Evolutionary conservation across 139 green algal genomes (phyloP).

Genomic region (Closterium sp.): DNA sequence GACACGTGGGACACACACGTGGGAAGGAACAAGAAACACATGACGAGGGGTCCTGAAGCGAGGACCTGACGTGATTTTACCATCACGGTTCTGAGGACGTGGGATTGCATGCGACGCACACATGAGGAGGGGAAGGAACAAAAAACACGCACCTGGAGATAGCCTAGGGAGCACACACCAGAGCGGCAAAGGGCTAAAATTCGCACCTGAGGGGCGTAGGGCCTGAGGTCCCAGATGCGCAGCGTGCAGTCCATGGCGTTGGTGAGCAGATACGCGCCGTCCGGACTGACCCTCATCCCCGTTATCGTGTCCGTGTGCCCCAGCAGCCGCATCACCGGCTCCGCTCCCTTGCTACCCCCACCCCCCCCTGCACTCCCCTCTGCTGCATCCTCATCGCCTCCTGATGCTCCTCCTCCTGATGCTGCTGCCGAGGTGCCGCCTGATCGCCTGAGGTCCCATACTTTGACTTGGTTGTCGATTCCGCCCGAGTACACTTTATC

Average conservation of each 20-base stretch:
- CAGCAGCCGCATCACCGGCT: constrained; percentile 62
- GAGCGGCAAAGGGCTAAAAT: no score
- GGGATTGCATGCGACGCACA: not conserved
- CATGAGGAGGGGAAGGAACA: no score
- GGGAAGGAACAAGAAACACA: no score
- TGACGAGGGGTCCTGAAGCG: no score
- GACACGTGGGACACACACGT: no score
- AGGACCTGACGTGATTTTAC: no score
- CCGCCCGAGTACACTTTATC: constrained; percentile 87
- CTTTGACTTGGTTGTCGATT: constrained; percentile 83
- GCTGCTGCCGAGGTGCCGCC: not conserved
- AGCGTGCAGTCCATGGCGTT: constrained; percentile 98
- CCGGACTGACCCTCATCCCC: constrained; percentile 71
- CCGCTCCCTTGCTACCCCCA: constrained; percentile 30
- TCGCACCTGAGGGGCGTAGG: constrained; percentile 73
- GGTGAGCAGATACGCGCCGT: constrained; percentile 81
- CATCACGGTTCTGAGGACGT: not conserved
- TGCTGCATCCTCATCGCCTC: not conserved
- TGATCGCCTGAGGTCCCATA: constrained; percentile 81
- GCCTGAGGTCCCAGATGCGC: constrained; percentile 77
- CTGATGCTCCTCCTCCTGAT: no score
- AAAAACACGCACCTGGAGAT: no score
- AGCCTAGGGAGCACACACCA: no score
- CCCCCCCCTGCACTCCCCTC: not conserved
- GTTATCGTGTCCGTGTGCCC: constrained; percentile 63